Conservation (phyloP, 1,139 yeast species). For the Blastobotrys aristatus region DNA sequence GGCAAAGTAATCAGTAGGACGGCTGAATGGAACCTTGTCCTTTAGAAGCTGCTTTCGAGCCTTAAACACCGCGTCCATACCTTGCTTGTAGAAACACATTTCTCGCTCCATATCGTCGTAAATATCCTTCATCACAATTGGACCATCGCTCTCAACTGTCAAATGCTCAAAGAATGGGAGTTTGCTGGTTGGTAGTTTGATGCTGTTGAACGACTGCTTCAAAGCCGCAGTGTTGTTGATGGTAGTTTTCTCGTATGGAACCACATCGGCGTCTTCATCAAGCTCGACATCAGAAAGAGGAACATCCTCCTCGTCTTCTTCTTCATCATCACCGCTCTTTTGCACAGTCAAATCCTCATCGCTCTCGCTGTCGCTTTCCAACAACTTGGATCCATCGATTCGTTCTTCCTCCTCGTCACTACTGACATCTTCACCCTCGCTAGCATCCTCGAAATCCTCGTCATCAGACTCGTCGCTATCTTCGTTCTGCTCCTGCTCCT, state of each 20-base stretch:
- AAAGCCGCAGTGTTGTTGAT: conserved; percentile 41
- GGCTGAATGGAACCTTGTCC: conserved; percentile 76
- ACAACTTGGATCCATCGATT: conserved; percentile 17
- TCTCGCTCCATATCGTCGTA: conserved; percentile 93
- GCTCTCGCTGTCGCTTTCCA: conserved; percentile 18
- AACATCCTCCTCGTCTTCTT: conserved; percentile 48
- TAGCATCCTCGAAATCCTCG: conserved; percentile 20
- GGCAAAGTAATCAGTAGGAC: conserved; percentile 95
- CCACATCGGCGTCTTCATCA: conserved; percentile 81
- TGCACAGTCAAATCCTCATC: conserved; percentile 28
- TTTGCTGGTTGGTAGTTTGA: conserved; percentile 38
- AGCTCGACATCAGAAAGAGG: conserved; percentile 64
- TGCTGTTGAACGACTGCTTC: conserved; percentile 30
- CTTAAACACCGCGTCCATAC: conserved; percentile 72
- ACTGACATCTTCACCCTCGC: conserved; percentile 26
- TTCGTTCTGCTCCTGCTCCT: conserved; percentile 27
- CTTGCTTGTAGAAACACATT: conserved; percentile 84
- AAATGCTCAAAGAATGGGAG: conserved; percentile 82
- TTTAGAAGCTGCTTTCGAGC: conserved; percentile 63
- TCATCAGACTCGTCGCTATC: conserved; percentile 21
- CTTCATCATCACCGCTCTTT: conserved; percentile 35
- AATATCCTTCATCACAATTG: conserved; percentile 73
- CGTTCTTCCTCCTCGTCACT: conserved; percentile 25
- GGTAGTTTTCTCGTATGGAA: conserved; percentile 86
- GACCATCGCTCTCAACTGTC: conserved; percentile 55